Evolutionary conservation across 1,284 basidiomycete genomes (phyloP).

Genomic region (Malassezia vespertilionis): DNA sequence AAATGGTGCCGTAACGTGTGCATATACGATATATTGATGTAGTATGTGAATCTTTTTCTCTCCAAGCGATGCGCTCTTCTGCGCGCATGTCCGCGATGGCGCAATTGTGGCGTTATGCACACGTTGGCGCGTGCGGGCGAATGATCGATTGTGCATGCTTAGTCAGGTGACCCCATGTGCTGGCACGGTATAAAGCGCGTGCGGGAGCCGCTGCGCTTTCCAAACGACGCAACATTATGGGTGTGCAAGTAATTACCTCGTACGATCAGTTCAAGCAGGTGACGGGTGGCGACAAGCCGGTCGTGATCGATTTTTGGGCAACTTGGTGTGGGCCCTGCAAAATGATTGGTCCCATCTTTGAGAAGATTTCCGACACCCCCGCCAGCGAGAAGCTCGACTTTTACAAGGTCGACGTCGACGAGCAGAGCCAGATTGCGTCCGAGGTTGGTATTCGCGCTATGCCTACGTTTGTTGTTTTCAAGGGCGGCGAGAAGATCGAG

Average conservation of each 20-base stretch:
- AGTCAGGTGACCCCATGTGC: not conserved
- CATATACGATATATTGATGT: too few relatives aligned
- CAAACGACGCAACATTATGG: slow-evolving; percentile 19
- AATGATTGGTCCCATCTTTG: slow-evolving; percentile 66
- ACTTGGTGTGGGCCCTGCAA: slow-evolving; percentile 55
- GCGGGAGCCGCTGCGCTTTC: not conserved
- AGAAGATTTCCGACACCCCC: slow-evolving; percentile 54
- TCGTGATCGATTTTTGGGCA: slow-evolving; percentile 47
- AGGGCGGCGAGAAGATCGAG: slow-evolving; percentile 58
- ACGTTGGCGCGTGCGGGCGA: slow-evolving; percentile 1
- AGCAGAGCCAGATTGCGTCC: slow-evolving; percentile 51
- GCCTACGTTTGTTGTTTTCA: slow-evolving; percentile 67
- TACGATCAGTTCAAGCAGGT: slow-evolving; percentile 55
- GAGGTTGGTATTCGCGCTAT: slow-evolving; percentile 67
- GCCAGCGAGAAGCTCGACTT: slow-evolving; percentile 53
- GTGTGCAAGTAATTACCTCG: slow-evolving; percentile 53
- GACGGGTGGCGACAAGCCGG: slow-evolving; percentile 16
- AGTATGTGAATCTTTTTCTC: too few relatives aligned
- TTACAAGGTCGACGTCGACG: slow-evolving; percentile 60
- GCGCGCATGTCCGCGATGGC: too few relatives aligned
- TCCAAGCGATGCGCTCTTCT: too few relatives aligned
- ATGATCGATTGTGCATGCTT: not conserved
- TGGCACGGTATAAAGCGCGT: not conserved
- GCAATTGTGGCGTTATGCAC: too few relatives aligned
- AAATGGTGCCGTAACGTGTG: too few relatives aligned